Base-by-base conservation (phyloP, 139 green algal genomes). In the Gonium pectorale region DNA sequence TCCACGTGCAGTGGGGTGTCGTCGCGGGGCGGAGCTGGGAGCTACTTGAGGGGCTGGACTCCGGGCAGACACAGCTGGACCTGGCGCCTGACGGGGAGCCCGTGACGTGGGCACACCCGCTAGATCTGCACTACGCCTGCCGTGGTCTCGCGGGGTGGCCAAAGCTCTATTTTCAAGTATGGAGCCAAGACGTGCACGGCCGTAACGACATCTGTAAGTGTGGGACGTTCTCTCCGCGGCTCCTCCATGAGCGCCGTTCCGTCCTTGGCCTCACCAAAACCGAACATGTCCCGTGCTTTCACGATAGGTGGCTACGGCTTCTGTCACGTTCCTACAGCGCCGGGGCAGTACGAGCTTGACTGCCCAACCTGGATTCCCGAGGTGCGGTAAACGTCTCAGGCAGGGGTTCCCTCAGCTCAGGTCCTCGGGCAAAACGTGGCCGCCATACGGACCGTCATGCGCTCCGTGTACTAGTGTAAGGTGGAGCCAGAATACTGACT, bases 121-220 rank as follows among this genome's bases (percentile, higher is more conserved):
- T 97, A 3, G 93, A 96, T 83, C 62, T 95, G 5, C 94, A 97
- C 88, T 96, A 94, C 64, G 63, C 86, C 0, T 94, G 87, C 78
- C 90, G 91, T 40, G 92, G 91, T 13, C 86, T 96, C 40, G 82
- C 88, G 29, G 92, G 92, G 4, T 97, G 93, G 94, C 94, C 94
- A 22, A 96, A 95, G 87, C 79, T 97, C 37, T 90, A 94, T 86
- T 95, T 96, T 66, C 94, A 97, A 86, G 90, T 97, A 31, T 97
- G 93, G 93, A 86, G 56, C 63, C 89, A 94, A 81, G 92, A 97
- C 78, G 51, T 88, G 3, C 90, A 95, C 81, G 93, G 93, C 7
- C 71, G 91, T 1, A 94, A 91, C 41, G 93, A 97, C 56, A 90
- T 97, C 17, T 92, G 92, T 94, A 37, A 90, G 92, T 91, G 17